These are phyloP conservation scores for Skeletonema tropicum DNA, from an alignment of 108 stramenopile species.

Conservation along the genomic window DNA sequence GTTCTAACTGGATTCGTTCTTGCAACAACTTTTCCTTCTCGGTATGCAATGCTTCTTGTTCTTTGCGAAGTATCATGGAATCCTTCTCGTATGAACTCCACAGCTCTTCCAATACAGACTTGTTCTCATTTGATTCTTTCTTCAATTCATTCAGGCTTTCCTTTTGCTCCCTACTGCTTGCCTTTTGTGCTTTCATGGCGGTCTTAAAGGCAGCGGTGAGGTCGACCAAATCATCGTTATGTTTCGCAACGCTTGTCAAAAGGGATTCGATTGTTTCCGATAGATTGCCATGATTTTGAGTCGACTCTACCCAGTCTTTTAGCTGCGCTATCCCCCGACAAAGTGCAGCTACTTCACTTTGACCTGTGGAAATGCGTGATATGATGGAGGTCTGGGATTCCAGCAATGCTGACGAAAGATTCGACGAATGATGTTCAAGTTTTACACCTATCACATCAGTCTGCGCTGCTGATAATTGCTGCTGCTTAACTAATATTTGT, in stretches of 20 bases:
- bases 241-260: slow-evolving; percentile 8
- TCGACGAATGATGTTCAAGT: neutral
- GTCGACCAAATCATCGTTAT: slow-evolving; percentile 9
- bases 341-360: slow-evolving; percentile 14
- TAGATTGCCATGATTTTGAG: neutral
- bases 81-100: slow-evolving; percentile 6
- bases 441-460: neutral
- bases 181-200: slow-evolving; percentile 14
- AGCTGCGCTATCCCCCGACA: slow-evolving; percentile 27
- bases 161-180: slow-evolving; percentile 13
- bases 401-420: neutral
- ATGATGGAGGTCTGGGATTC: slow-evolving; percentile 10
- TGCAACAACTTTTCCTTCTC: slow-evolving; percentile 25
- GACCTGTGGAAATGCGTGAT: slow-evolving; percentile 10
- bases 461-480: neutral
- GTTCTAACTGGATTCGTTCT: slow-evolving; percentile 18
- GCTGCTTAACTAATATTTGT: neutral
- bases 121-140: slow-evolving; percentile 7
- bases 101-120: slow-evolving; percentile 3
- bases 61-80: neutral
- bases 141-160: slow-evolving; percentile 16
- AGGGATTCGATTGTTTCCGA: slow-evolving; percentile 23
- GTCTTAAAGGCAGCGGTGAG: slow-evolving; percentile 13
- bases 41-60: neutral
- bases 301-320: neutral